Percentiles rank a stretch among this genome's conserved stretches.
These are phyloP conservation scores for Isatis lusitanica DNA, from an alignment of 441 rosid genomes.

Conservation along the genomic window DNA sequence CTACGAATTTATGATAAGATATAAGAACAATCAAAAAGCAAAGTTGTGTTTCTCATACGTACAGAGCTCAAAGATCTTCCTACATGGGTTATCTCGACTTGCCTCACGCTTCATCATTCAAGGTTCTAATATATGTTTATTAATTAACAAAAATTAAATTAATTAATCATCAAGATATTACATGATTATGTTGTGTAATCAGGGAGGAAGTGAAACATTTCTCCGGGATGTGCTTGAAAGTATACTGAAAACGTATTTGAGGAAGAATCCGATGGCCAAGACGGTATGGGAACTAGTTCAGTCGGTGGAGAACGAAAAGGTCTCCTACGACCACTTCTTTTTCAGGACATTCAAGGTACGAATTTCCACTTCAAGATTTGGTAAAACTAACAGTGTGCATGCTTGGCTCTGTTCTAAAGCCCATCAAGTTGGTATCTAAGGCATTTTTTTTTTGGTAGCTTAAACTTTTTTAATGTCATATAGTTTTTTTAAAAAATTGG, in stretches of 20 bases:
- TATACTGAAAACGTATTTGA: constrained; percentile 63
- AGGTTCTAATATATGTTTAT: constrained; percentile 5
- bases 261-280: constrained; percentile 72
- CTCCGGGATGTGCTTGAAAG: constrained; percentile 55
- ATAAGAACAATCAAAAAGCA: constrained; percentile 8
- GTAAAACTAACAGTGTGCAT: constrained; percentile 22
- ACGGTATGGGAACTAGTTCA: constrained; percentile 61
- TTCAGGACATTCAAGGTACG: constrained; percentile 85
- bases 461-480: not conserved
- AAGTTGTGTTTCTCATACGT: not conserved
- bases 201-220: constrained; percentile 53
- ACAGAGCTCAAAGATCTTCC: not conserved
- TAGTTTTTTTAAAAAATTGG: not conserved
- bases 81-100: constrained; percentile 13
- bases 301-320: constrained; percentile 47
- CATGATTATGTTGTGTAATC: not conserved
- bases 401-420: constrained; percentile 31
- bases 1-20: not conserved
- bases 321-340: constrained; percentile 83
- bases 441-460: too few species aligned
- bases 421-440: not conserved
- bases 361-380: not conserved
- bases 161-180: not conserved
- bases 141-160: not conserved
- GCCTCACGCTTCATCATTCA: constrained; percentile 28